These are phyloP conservation scores for Lipomyces starkeyi DNA, from an alignment of 805 yeast genomes.

Conservation along the genomic window DNA sequence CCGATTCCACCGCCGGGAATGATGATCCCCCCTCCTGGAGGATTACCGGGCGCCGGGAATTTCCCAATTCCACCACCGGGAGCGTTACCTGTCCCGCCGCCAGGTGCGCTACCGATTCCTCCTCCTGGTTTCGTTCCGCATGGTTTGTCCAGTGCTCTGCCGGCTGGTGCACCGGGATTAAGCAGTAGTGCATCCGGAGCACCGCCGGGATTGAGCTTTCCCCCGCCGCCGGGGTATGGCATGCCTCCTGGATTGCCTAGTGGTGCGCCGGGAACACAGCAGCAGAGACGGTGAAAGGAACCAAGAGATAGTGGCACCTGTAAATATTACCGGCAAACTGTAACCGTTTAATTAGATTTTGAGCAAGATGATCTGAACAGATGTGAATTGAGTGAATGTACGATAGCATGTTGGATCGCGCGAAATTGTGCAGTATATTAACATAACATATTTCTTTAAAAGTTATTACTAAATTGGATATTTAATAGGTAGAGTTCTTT, in stretches of 20 bases:
- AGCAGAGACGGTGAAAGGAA: neutral
- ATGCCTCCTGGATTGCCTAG: slow-evolving; percentile 12
- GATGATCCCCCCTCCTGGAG: slow-evolving; percentile 14
- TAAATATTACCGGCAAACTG: slow-evolving; percentile 14
- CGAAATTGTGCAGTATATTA: neutral
- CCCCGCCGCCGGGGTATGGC: slow-evolving; percentile 20
- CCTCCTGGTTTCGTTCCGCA: slow-evolving; percentile 16
- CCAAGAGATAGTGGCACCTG: neutral
- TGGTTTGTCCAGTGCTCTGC: neutral
- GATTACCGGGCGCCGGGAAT: slow-evolving; percentile 3
- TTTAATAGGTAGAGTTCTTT: neutral
- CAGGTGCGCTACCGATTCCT: slow-evolving; percentile 18
- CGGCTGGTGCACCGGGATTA: slow-evolving; percentile 10
- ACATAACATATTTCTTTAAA: neutral
- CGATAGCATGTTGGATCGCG: neutral
- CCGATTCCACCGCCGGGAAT: slow-evolving; percentile 31
- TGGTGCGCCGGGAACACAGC: slow-evolving; percentile 8
- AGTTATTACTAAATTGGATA: neutral
- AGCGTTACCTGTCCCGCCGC: slow-evolving; percentile 11
- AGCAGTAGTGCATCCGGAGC: slow-evolving; percentile 1
- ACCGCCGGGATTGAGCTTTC: slow-evolving; percentile 1
- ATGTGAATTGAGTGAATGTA: slow-evolving; percentile 14
- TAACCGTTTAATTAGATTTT: slow-evolving; percentile 10
- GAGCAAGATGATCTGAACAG: neutral
- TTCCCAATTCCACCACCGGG: slow-evolving; percentile 8